phyloP scores from a whole-genome alignment of 2,329 filamentous ascomycete genomes.

The Aspergillus nomiae region DNA sequence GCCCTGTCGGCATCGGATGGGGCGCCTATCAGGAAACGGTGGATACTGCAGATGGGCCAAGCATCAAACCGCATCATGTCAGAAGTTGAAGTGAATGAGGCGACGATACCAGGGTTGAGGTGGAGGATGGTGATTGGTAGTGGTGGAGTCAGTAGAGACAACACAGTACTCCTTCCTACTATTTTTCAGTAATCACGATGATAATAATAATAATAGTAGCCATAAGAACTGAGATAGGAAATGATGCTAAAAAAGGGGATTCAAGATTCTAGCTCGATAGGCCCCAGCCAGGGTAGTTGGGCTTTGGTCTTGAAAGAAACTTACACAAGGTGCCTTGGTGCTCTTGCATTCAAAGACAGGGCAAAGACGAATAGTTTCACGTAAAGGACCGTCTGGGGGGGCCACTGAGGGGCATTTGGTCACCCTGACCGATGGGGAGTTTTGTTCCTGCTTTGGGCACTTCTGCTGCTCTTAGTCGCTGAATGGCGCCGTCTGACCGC shows the following conservation, averaged over 20 bases:
- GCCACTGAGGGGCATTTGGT: slow-evolving; percentile 16
- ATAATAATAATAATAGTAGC: not conserved
- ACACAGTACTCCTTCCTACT: not conserved
- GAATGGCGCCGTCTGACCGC: slow-evolving; percentile 25
- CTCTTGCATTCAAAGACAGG: not conserved
- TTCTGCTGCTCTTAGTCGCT: slow-evolving; percentile 29
- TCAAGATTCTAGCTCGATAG: not conserved
- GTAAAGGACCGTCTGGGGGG: slow-evolving; percentile 15
- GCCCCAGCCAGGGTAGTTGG: not conserved
- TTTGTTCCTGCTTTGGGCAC: slow-evolving; percentile 29
- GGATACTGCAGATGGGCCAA: slow-evolving; percentile 19
- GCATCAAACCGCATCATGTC: slow-evolving; percentile 19
- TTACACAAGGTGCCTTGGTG: not conserved
- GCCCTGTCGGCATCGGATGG: slow-evolving; percentile 18
- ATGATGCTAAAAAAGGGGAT: not conserved
- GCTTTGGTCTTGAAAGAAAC: slow-evolving; percentile 3
- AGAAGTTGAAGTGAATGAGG: slow-evolving; percentile 20
- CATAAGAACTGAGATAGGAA: not conserved
- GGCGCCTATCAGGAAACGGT: slow-evolving; percentile 24
- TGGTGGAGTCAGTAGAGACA: slow-evolving; percentile 15
- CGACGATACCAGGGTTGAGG: slow-evolving; percentile 18
- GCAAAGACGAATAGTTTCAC: slow-evolving; percentile 8
- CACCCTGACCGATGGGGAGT: slow-evolving; percentile 16
- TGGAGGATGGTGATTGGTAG: slow-evolving; percentile 20
- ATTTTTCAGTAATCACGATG: not conserved